Base-by-base conservation (phyloP, 352 stramenopile genomes). In the Plasmopara halstedii region DNA sequence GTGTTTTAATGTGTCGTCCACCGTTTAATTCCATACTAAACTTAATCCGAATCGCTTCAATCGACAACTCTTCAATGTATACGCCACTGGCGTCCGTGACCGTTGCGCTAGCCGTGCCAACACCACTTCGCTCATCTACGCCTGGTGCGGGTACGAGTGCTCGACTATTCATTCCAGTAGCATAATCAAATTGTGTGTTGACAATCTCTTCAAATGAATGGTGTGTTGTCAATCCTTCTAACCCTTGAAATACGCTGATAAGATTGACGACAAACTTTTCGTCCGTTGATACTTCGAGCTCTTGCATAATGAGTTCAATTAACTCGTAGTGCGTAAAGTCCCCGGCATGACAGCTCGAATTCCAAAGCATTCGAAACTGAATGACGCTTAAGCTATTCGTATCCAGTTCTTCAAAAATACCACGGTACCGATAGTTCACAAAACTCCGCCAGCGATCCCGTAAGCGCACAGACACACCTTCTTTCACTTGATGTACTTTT, bases 231-330 rank as follows among this genome's bases (percentile, higher is more conserved):
- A 94, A 61, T 14, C 63, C 70, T 29, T 88, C 83, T 0, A 94
- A 67, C 0, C 81, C 83, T 64, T 94, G 83, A 52, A 94, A 94
- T 9, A 94, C 83, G 9, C 68, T 91, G 46, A 94, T 94, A 17
- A 94, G 55, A 41, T 94, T 89, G 13, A 91, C 83, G 5, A 94
- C 79, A 62, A 94, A 94, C 57, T 92, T 94, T 46, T 94, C 83
- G 55, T 94, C 83, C 1, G 83, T 94, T 11, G 80, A 92, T 11
- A 94, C 76, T 49, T 91, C 80, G n/a, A 94, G 42, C 36, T 94
- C 83, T 58, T 91, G 80, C 68, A 94, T 81, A 18, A 87, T 73
- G 10, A 94, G 68, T 57, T 94, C 77, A 20, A 94, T 74, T 4
- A 92, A 56, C 42, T 94, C 83, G 36, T 89, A 91, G 49, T 94